phyloP scores from a whole-genome alignment of 23 red algal genomes.

The Pyropia yezoensis region DNA sequence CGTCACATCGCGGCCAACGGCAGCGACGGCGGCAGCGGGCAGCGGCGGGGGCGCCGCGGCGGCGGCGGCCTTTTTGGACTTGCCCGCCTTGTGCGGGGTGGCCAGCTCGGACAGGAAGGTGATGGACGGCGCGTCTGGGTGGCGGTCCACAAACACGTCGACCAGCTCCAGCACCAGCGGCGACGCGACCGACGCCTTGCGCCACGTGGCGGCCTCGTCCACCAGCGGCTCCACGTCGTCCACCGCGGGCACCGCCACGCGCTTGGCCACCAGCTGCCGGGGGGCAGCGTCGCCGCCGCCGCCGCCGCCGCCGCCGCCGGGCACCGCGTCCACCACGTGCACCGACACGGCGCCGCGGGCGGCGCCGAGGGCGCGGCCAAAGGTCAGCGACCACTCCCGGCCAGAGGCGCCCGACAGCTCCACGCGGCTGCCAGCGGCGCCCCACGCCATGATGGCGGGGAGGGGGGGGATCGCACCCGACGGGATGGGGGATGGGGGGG shows the following conservation, averaged over 20 bases:
- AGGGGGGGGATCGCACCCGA: no score
- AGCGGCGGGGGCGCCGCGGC: background rate
- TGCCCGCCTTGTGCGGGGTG: background rate
- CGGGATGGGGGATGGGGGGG: no score
- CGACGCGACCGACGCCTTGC: constrained; percentile 36
- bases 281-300: constrained; percentile 2
- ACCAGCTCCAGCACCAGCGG: constrained; percentile 34
- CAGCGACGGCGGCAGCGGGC: background rate
- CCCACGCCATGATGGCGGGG: constrained; percentile 8
- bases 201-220: constrained; percentile 71
- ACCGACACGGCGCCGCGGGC: constrained; percentile 34
- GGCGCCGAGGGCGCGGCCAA: constrained; percentile 37
- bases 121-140: constrained; percentile 1
- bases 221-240: constrained; percentile 53
- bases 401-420: constrained; percentile 37
- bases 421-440: constrained; percentile 13
- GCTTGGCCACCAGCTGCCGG: constrained; percentile 47
- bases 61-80: background rate
- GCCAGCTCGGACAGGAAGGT: background rate
- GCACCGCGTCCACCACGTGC: constrained; percentile 37
- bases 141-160: constrained; percentile 60
- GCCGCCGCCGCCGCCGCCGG: no score
- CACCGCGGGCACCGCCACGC: constrained; percentile 16
- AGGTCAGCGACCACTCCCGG: constrained; percentile 44
- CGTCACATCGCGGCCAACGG: background rate